Evolutionary conservation across 1,139 yeast species (phyloP), one percentile per base, ranked within the genome.

Genomic region (Geotrichum histeridarum): DNA sequence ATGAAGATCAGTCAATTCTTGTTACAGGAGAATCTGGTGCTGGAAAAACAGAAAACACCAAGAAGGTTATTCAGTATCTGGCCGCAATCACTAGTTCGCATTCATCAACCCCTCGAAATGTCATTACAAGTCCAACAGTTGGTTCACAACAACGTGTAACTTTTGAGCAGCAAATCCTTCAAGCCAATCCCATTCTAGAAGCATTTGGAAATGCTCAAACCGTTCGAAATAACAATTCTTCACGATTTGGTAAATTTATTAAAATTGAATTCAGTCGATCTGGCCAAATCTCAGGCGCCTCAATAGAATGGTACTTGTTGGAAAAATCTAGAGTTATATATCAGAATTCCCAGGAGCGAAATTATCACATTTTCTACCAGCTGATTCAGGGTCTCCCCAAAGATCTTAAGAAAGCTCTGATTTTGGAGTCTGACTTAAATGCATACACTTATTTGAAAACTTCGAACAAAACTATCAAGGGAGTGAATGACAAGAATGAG

Each of bases 11-110:
- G 71, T 84, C 94, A 14, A 89, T 94, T 53, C 75, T 94, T 54
- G 98, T 94, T 12, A 94, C 99, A 1, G 99, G 99, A 59, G 99
- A 94, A 68, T 86, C 96, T 32, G 99, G 99, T 58, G 99, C 99
- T 0, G 99, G 99, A 55, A 93, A 93, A 69, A 93, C 99, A 0
- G 99, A 93, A 71, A 93, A 89, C 63, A 93, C 99, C n/a, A 93
- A 93, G 70, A 89, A 87, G 65, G 91, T 93, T 57, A 86, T 94
- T 60, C 98, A 91, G 69, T 93, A 90, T 70, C 76, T 94, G 55
- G 89, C 97, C 0, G 83, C 91, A 6, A 83, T 89, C 41, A 82
- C 93, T 32, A 31, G 42, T 27, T 22, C 50, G 0, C 65, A 62
- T 31, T 47, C 57, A 44, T 49, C 48, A 56, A 57, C n/a, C 48